Evolutionary conservation across 352 stramenopile genomes (phyloP).

Genomic region (Pythium apleroticum): DNA sequence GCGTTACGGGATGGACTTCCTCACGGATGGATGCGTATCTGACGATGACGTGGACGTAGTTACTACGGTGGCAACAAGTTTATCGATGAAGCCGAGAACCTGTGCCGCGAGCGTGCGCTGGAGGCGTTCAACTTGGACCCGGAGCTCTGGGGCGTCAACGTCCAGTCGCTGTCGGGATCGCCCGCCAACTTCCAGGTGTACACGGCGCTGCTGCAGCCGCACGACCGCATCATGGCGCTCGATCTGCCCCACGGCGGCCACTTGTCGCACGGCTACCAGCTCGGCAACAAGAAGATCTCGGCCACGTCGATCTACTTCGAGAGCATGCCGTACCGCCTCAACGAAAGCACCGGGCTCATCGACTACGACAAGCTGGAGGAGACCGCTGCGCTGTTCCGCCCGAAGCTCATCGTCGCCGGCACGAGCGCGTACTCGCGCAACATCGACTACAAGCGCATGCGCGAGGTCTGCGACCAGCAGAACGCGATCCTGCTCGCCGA

Average conservation of each 20-base stretch:
- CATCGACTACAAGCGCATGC: conserved; percentile 99
- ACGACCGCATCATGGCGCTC: conserved; percentile 98
- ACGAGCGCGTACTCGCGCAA: conserved; percentile 98
- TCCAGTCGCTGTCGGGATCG: conserved; percentile 97
- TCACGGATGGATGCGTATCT: background rate
- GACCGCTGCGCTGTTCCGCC: conserved; percentile 91
- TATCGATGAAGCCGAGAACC: conserved; percentile 98
- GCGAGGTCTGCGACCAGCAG: conserved; percentile 92
- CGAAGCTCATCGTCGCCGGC: conserved; percentile 98
- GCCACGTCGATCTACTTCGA: conserved; percentile 99
- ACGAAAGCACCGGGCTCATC: conserved; percentile 96
- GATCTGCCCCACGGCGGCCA: conserved; percentile 98
- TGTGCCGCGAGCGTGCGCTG: conserved; percentile 97
- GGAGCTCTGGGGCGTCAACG: conserved; percentile 95
- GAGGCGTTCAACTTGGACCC: conserved; percentile 97
- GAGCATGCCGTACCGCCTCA: conserved; percentile 98
- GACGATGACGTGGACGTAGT: conserved; percentile 3
- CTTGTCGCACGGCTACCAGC: conserved; percentile 98
- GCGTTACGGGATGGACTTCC: too few relatives aligned
- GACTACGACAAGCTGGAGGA: conserved; percentile 99
- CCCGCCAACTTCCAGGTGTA: conserved; percentile 99
- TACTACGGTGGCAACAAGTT: conserved; percentile 99
- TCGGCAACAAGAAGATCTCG: conserved; percentile 99
- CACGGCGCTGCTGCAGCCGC: conserved; percentile 96
- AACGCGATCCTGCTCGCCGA: conserved; percentile 97